Base-by-base conservation (phyloP, 257 asterid genomes). In the Leonotis leonurus region DNA sequence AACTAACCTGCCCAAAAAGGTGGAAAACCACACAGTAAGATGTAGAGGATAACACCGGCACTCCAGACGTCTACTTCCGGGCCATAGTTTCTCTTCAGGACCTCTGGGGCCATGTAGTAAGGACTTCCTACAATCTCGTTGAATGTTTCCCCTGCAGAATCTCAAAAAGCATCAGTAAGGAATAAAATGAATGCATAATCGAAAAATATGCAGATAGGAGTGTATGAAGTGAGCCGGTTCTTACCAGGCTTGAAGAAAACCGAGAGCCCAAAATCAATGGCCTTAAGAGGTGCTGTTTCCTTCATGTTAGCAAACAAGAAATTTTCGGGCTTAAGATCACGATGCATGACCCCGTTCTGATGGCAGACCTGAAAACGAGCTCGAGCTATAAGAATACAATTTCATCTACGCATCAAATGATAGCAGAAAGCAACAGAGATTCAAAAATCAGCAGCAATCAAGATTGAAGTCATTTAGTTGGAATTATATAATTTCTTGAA, bases 241-340 rank as follows among this genome's bases (percentile, higher is more conserved):
- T n/a, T n/a, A n/a, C n/a, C 90, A 18, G 90, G 90, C 72, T 72
- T 78, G 72, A 83, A 83, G 70, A 80, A 70, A 68, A 83, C 81
- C 6, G 90, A 78, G 18, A 83, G 74, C 70, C 90, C 90, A 30
- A 83, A 83, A 69, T 83, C 90, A 45, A 83, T 83, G 75, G 83
- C 84, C 80, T 80, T 83, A 16, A 83, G 79, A 3, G 80, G 75
- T 3, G 90, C 63, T 5, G 86, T 80, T 67, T 80, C 90, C 70
- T 83, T 83, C 65, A 60, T 71, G 18, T 80, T 76, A 11, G 69
- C 81, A 13, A 80, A 80, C 69, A 83, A 66, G 81, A 83, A 83
- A 54, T 83, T 83, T 64, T 83, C 90, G 10, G 90, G 90, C 68
- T 80, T 82, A 8, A 82, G 86, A 75, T 82, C 89, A 61, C 89